Evolutionary conservation across 805 yeast genomes (phyloP), one percentile per base, ranked within the genome.

Genomic region (Jamesozyma piceae): DNA sequence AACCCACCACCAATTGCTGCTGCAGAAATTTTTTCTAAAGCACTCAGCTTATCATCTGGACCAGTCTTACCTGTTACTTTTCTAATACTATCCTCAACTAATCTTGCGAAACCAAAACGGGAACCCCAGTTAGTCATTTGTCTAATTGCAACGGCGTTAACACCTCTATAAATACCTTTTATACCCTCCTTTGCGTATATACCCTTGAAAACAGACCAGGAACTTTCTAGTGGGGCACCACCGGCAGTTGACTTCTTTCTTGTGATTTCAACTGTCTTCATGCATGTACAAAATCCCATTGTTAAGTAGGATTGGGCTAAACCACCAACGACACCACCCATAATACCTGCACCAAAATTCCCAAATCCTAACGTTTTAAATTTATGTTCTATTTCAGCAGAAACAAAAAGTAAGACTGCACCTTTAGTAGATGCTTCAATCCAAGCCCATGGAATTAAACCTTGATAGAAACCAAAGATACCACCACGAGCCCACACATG

Each of bases 111-210:
- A 29, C 97, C 98, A 57, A 89, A 90, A 62, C 98, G 77, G 17
- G 97, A 87, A 40, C 98, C 98, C 98, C 98, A 92, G 67, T 92
- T 92, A 52, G 97, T 90, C 85, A 87, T 83, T 65, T 92, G 98
- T 69, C 98, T 82, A 52, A 90, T 82, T n/a, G 97, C 97, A 45
- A 90, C 97, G 8, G 98, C 98, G 62, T 90, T 90, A 46, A 90
- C 97, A 64, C 98, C 98, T 69, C 84, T 88, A 69, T 92, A 90
- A 62, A 92, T 87, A 55, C 98, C 98, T 52, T 81, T 74, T 45
- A 92, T 77, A 56, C 98, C 98, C 63, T 92, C 97, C 49, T 73
- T 82, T 37, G 68, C 66, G 64, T 77, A 89, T 49, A 92, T 88
- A 31, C 84, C 92, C 62, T 74, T 75, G 68, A 92, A 92, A 27